Base-by-base conservation (phyloP, 2,329 filamentous ascomycete species). In the Coniella lustricola region DNA sequence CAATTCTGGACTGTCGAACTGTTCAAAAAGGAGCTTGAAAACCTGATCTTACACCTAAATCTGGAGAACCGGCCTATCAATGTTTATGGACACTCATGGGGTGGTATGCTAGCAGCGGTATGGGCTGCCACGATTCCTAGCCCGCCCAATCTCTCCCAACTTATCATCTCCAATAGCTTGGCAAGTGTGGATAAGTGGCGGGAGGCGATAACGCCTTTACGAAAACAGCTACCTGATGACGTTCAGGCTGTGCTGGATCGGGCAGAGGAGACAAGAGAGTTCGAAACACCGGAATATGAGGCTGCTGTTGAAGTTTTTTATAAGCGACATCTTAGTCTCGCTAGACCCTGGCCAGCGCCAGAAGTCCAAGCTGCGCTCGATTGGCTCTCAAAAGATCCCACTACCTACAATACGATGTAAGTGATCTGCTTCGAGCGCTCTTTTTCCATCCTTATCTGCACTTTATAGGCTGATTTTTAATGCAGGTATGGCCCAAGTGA, bases 401-500 rank as follows among this genome's bases (percentile, higher is more conserved):
- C 64, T 7, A 60, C 58, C 13, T 66, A 63, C 46, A 50, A 50
- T 2, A 61, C 57, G 9, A 67, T 66, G 63, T 64, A 58, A 46
- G 64, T 55, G 5, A 29, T 29, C 25, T 29, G 25, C 25, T 10
- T 29, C 10, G 25, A 29, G 5, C 25, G 55, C 53, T 2, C 57
- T 51, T 29, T 57, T 57, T 42, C 44, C 61, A 7, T 33, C 1
- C 12, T 2, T 13, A 31, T 17, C 8, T 16, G 36, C 7, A 25
- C 2, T 14, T 8, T 37, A 43, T 4, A 21, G 33, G 44, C 44
- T 51, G 12, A 46, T 3, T n/a, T 10, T 5, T 7, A 4, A 31
- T 32, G 5, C 29, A 48, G 46, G 50, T 52, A 49, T 18, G 50
- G 46, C 9, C 41, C 45, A 7, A 52, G 37, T 20, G 45, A 44